Evolutionary conservation across 2,329 filamentous ascomycete genomes (phyloP).

Genomic region (Fusarium floridanum): DNA sequence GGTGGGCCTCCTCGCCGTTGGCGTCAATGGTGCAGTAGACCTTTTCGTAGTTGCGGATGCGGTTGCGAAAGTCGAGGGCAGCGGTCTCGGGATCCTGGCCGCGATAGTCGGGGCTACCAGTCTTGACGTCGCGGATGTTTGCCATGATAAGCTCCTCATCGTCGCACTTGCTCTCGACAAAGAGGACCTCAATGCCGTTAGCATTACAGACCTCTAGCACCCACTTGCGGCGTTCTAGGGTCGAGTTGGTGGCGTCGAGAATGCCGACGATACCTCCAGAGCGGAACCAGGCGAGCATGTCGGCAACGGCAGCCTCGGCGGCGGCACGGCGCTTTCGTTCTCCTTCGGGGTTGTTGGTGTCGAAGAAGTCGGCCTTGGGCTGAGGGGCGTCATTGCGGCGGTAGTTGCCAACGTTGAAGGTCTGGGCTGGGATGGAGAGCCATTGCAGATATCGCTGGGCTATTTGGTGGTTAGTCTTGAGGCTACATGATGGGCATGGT

Average conservation of each 20-base stretch:
- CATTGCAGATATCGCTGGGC: conserved; percentile 95
- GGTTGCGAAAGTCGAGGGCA: conserved; percentile 90
- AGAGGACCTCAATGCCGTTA: conserved; percentile 88
- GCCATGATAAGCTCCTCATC: conserved; percentile 97
- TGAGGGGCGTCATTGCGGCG: conserved; percentile 90
- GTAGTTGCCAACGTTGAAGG: conserved; percentile 98
- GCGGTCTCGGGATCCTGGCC: conserved; percentile 95
- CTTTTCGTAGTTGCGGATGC: conserved; percentile 97
- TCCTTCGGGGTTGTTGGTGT: conserved; percentile 88
- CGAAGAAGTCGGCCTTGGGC: conserved; percentile 95
- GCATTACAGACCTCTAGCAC: conserved; percentile 83
- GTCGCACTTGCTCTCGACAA: conserved; percentile 97
- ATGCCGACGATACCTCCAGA: conserved; percentile 88
- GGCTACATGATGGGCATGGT: not conserved
- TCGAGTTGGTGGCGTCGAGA: conserved; percentile 96
- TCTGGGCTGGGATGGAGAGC: conserved; percentile 93
- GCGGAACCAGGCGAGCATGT: conserved; percentile 95
- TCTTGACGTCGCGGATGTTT: conserved; percentile 98
- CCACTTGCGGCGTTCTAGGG: conserved; percentile 90
- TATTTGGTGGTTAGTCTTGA: conserved; percentile 21
- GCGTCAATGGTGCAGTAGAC: conserved; percentile 94
- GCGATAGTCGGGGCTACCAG: conserved; percentile 92
- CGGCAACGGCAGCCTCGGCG: conserved; percentile 89
- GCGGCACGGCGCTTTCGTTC: conserved; percentile 89
- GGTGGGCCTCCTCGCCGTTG: conserved; percentile 80